phyloP scores from a whole-genome alignment of 352 stramenopile genomes.

The Saprolegnia parasitica region DNA sequence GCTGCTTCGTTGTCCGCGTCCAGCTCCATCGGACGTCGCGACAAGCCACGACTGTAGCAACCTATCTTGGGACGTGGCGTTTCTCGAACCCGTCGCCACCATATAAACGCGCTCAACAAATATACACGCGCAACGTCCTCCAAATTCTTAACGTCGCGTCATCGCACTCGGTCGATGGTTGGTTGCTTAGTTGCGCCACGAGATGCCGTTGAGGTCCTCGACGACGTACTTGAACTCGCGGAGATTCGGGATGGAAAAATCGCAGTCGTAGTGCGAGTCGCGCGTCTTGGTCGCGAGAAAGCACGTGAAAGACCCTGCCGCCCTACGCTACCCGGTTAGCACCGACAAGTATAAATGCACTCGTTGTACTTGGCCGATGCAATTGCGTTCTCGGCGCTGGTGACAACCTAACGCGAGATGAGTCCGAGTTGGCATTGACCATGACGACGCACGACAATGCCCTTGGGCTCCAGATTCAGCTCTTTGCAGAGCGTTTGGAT shows the following conservation, averaged over 20 bases:
- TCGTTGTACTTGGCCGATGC: slow-evolving; percentile 14
- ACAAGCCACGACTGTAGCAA: neutral
- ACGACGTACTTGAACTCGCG: slow-evolving; percentile 30
- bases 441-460: slow-evolving; percentile 14
- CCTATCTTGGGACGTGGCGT: neutral
- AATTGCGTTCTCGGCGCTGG: slow-evolving; percentile 20
- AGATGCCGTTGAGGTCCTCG: slow-evolving; percentile 28
- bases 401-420: slow-evolving; percentile 11
- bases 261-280: slow-evolving; percentile 26
- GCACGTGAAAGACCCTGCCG: slow-evolving; percentile 22
- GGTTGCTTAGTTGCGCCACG: slow-evolving; percentile 18
- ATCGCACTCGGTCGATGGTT: neutral
- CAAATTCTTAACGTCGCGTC: no score
- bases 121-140: no score
- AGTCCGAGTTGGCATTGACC: neutral
- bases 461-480: slow-evolving; percentile 18
- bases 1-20: slow-evolving; percentile 15
- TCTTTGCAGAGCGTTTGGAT: slow-evolving; percentile 9
- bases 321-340: neutral
- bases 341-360: neutral
- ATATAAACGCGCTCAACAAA: no score
- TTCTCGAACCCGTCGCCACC: no score
- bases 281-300: neutral
- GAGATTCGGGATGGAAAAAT: slow-evolving; percentile 26
- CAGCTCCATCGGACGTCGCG: neutral